A percentile compares a stretch with the other conserved stretches of the same genome.
Conservation (phyloP, 768 basidiomycete genomes). For the Phylloporus sp. region DNA sequence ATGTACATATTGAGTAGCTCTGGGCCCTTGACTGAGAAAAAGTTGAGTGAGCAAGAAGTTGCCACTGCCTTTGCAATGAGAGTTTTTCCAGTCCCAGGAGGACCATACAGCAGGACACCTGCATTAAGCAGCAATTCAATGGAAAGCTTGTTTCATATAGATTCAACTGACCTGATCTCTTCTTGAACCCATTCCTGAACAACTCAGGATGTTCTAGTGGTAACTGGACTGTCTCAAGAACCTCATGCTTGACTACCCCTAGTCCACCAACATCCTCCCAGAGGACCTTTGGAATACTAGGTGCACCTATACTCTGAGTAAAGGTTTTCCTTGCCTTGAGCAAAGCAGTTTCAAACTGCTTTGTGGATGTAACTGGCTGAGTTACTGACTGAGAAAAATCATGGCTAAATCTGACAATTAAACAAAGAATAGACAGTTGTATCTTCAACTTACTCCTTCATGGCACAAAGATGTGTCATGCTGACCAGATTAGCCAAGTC, state of each 20-base stretch:
- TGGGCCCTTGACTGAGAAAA: slow-evolving; percentile 96
- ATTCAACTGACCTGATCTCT: slow-evolving; percentile 70
- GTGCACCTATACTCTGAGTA: slow-evolving; percentile 93
- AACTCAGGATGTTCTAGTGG: slow-evolving; percentile 88
- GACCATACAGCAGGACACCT: slow-evolving; percentile 92
- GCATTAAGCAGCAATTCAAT: not conserved
- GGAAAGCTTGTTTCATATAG: not conserved
- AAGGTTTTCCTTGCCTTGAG: slow-evolving; percentile 70
- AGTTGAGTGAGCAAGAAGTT: slow-evolving; percentile 91
- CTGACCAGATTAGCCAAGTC: slow-evolving; percentile 72
- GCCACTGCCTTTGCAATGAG: slow-evolving; percentile 95
- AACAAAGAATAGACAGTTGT: not conserved
- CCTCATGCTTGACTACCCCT: slow-evolving; percentile 82
- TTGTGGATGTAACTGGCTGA: slow-evolving; percentile 30
- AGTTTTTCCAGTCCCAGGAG: slow-evolving; percentile 95
- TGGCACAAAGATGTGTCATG: slow-evolving; percentile 52
- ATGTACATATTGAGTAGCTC: slow-evolving; percentile 98
- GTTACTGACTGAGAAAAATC: not conserved
- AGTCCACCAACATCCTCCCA: slow-evolving; percentile 99
- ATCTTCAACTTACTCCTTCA: slow-evolving; percentile 13
- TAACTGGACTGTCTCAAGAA: slow-evolving; percentile 92
- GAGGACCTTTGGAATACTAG: slow-evolving; percentile 89
- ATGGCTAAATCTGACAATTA: slow-evolving; percentile 2
- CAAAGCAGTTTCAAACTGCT: slow-evolving; percentile 73
- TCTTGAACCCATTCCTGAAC: slow-evolving; percentile 89